phyloP scores from a whole-genome alignment of 2,329 filamentous ascomycete genomes.

The Nakataea oryzae region DNA sequence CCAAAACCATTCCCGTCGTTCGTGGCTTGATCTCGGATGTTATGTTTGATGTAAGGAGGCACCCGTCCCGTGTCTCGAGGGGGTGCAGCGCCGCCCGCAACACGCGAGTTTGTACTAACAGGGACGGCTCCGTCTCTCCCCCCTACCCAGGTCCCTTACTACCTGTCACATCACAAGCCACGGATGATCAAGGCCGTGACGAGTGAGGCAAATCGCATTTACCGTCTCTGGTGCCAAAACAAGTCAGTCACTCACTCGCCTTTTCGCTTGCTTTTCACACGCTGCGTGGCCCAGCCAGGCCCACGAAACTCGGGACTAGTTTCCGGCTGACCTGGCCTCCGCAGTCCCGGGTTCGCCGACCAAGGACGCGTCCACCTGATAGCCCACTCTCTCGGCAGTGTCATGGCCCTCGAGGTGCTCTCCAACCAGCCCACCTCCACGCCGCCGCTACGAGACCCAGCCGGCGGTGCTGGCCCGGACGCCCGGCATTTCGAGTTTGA shows the following conservation, averaged over 20 bases:
- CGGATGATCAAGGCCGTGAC: conserved; percentile 91
- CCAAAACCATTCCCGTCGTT: conserved; percentile 81
- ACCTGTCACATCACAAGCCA: conserved; percentile 89
- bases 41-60: conserved; percentile 71
- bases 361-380: conserved; percentile 83
- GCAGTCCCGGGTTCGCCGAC: conserved; percentile 59
- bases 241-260: conserved; percentile 44
- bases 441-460: conserved; percentile 28
- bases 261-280: no score
- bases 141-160: conserved; percentile 57
- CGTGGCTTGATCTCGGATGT: conserved; percentile 91
- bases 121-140: not conserved
- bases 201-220: conserved; percentile 89
- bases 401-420: conserved; percentile 87
- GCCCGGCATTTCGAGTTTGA: conserved; percentile 73
- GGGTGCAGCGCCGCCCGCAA: no score
- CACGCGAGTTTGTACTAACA: not conserved
- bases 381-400: conserved; percentile 86
- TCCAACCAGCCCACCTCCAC: conserved; percentile 75
- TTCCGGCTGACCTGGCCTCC: not conserved
- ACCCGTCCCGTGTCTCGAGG: no score
- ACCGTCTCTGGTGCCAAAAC: conserved; percentile 86
- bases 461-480: conserved; percentile 23
- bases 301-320: not conserved
- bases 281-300: no score